A percentile compares a stretch with the other conserved stretches of the same genome.
phyloP scores from a whole-genome alignment of 768 basidiomycete species.

The Auricularia heimuer region DNA sequence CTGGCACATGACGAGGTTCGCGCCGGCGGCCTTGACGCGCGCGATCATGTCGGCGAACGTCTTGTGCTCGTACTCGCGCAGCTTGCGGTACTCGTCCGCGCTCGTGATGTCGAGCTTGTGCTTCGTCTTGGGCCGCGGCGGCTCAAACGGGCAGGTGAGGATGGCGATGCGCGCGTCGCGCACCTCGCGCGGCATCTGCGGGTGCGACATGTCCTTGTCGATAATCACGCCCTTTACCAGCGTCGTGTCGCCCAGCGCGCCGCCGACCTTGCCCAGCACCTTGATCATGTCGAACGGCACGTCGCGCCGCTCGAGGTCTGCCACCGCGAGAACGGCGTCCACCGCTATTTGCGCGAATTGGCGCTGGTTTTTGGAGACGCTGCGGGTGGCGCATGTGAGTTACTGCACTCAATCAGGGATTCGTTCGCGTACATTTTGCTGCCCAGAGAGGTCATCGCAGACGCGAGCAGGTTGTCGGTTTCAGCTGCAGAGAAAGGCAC shows the following conservation, averaged over 20 bases:
- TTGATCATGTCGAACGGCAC: conserved; percentile 98
- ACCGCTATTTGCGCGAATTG: conserved; percentile 98
- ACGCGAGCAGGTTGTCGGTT: conserved; percentile 83
- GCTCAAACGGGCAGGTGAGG: conserved; percentile 97
- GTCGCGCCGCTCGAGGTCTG: conserved; percentile 89
- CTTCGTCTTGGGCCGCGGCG: conserved; percentile 97
- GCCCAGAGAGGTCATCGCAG: conserved; percentile 91
- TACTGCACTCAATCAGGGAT: background rate
- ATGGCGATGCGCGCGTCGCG: conserved; percentile 89
- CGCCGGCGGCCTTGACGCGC: conserved; percentile 90
- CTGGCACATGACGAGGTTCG: conserved; percentile 97
- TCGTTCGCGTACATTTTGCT: conserved; percentile 77
- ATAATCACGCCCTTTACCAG: conserved; percentile 96
- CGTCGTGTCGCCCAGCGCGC: conserved; percentile 87
- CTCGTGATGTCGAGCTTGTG: conserved; percentile 96
- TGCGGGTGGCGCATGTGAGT: conserved; percentile 21
- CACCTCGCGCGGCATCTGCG: conserved; percentile 89
- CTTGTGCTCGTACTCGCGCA: conserved; percentile 89
- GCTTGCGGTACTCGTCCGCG: conserved; percentile 93
- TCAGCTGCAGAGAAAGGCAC: conserved; percentile 77
- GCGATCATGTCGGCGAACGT: conserved; percentile 98
- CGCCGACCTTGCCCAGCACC: conserved; percentile 97
- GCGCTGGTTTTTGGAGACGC: conserved; percentile 91
- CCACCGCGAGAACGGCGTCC: conserved; percentile 90
- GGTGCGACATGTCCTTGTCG: conserved; percentile 99